Conservation (phyloP, 768 basidiomycete species). For the Boletus rex-veris region DNA sequence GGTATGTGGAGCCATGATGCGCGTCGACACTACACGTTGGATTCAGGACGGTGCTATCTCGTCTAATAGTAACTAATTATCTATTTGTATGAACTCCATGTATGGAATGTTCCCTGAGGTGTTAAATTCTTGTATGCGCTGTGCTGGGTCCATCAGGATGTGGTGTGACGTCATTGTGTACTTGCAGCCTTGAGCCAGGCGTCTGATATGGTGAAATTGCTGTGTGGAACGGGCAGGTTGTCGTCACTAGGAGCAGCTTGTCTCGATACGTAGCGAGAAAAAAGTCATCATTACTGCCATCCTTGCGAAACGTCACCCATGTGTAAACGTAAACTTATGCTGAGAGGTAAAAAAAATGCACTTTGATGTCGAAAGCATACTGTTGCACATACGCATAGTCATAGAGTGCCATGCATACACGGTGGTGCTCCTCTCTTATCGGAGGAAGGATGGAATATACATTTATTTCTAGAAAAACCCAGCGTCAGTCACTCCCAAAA, state of each 20-base stretch:
- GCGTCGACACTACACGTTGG: background rate
- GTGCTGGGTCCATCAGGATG: too few species aligned
- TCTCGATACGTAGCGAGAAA: too few species aligned
- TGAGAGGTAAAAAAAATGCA: conserved; percentile 8
- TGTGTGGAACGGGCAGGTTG: too few species aligned
- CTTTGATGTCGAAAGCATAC: conserved; percentile 24
- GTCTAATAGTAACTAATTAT: conserved; percentile 5
- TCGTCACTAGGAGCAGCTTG: too few species aligned
- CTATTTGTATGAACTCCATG: conserved; percentile 11
- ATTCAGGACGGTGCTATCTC: conserved; percentile 7
- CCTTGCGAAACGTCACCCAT: background rate
- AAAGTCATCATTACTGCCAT: too few species aligned
- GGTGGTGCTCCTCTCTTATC: too few species aligned
- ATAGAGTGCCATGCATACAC: too few species aligned
- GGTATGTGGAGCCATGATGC: conserved; percentile 12
- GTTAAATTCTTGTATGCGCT: too few species aligned
- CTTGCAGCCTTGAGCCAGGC: too few species aligned
- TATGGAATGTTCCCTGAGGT: conserved; percentile 2
- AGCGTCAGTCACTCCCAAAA: background rate
- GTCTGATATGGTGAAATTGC: too few species aligned
- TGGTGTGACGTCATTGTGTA: background rate
- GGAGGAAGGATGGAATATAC: conserved; percentile 1
- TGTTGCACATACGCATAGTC: conserved; percentile 24
- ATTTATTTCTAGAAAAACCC: conserved; percentile 24
- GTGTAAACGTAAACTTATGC: background rate